These are phyloP conservation scores for Pichia sp. DNA, from an alignment of 1,139 yeast species.

Conservation along the genomic window DNA sequence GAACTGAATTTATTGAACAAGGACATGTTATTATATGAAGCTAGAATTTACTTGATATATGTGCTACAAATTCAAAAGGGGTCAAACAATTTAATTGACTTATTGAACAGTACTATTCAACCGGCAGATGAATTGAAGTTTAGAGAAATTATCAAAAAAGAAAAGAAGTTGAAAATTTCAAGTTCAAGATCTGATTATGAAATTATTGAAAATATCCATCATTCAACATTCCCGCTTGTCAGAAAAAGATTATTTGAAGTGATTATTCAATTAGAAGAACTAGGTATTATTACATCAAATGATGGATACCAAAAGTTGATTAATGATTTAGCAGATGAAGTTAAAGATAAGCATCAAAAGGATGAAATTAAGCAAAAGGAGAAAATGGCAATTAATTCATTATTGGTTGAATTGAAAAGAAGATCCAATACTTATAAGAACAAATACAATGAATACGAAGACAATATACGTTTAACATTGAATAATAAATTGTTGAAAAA, in stretches of 20 bases:
- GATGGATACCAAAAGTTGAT: slow-evolving; percentile 74
- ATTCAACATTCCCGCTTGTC: slow-evolving; percentile 62
- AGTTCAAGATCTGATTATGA: background rate
- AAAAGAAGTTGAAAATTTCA: slow-evolving; percentile 25
- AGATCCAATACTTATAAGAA: slow-evolving; percentile 57
- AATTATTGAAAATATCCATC: slow-evolving; percentile 46
- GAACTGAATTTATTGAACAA: slow-evolving; percentile 32
- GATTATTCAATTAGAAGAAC: slow-evolving; percentile 65
- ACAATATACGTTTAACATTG: slow-evolving; percentile 55
- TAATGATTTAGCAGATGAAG: slow-evolving; percentile 80
- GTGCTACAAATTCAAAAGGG: slow-evolving; percentile 79
- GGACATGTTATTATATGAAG: slow-evolving; percentile 62
- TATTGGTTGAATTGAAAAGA: slow-evolving; percentile 52
- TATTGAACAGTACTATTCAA: slow-evolving; percentile 65
- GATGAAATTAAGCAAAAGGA: slow-evolving; percentile 51
- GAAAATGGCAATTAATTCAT: slow-evolving; percentile 50
- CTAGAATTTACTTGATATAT: slow-evolving; percentile 73
- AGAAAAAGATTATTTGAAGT: slow-evolving; percentile 73
- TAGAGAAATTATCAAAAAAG: slow-evolving; percentile 46
- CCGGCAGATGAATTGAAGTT: slow-evolving; percentile 63
- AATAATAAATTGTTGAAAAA: slow-evolving; percentile 27
- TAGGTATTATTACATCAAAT: slow-evolving; percentile 58
- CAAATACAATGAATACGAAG: slow-evolving; percentile 60
- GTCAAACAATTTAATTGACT: slow-evolving; percentile 54
- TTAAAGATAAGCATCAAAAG: slow-evolving; percentile 70